Percentiles rank a stretch among this genome's conserved stretches.
Evolutionary conservation across 768 basidiomycete species (phyloP).

Genomic region (Tubosaeta sp.): DNA sequence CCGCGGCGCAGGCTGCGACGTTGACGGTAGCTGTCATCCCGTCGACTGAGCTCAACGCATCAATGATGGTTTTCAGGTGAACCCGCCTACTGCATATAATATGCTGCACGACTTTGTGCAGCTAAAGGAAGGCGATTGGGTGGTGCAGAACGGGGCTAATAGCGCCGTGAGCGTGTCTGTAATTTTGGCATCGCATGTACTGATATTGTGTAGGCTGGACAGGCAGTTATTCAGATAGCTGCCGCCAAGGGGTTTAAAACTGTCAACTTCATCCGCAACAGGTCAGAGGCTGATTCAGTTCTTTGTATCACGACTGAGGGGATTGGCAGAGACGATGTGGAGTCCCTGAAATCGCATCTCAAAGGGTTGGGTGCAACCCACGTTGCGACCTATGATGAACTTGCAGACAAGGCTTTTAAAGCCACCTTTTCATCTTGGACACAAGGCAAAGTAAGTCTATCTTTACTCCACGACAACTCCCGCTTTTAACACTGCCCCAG

Average conservation of each 20-base stretch:
- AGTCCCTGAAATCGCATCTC: slow-evolving; percentile 47
- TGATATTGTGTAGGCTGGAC: slow-evolving; percentile 55
- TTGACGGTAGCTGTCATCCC: slow-evolving; percentile 49
- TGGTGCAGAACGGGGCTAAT: slow-evolving; percentile 85
- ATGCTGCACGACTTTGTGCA: slow-evolving; percentile 71
- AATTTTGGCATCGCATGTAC: background rate
- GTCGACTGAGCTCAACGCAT: background rate
- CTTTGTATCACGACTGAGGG: background rate
- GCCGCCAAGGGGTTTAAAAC: slow-evolving; percentile 65
- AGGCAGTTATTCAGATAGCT: slow-evolving; percentile 86
- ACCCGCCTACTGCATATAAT: slow-evolving; percentile 79
- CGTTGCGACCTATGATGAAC: slow-evolving; percentile 74
- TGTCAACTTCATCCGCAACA: slow-evolving; percentile 73
- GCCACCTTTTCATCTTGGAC: slow-evolving; percentile 62
- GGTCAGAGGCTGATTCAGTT: slow-evolving; percentile 38
- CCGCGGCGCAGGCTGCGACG: slow-evolving; percentile 67
- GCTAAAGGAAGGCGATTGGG: slow-evolving; percentile 68
- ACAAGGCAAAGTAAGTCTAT: slow-evolving; percentile 45
- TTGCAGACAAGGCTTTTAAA: slow-evolving; percentile 52
- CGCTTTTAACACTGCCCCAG: slow-evolving; percentile 17
- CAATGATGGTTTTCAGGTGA: slow-evolving; percentile 45
- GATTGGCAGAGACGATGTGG: slow-evolving; percentile 46
- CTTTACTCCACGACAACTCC: slow-evolving; percentile 6
- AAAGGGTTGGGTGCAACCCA: slow-evolving; percentile 65
- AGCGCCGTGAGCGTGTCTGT: slow-evolving; percentile 54